phyloP scores from a whole-genome alignment of 2,329 filamentous ascomycete species.

The Colletotrichum salicis region DNA sequence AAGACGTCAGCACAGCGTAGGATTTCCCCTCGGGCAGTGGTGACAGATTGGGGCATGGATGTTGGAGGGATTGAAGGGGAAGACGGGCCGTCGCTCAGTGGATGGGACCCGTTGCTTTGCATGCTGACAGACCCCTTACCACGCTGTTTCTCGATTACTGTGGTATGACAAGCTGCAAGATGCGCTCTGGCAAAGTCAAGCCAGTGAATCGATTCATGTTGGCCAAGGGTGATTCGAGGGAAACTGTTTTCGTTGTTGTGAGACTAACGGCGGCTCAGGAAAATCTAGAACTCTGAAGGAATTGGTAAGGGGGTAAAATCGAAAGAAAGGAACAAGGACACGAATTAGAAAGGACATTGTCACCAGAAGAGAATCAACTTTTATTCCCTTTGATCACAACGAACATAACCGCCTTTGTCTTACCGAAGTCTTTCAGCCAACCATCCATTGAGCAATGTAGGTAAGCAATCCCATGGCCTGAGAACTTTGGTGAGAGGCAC shows the following conservation, averaged over 20 bases:
- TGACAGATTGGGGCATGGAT: constrained; percentile 4
- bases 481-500: neutral
- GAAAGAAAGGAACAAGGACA: neutral
- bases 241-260: neutral
- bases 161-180: neutral
- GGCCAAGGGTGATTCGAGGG: no score
- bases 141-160: neutral
- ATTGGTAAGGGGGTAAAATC: neutral
- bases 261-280: neutral
- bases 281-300: neutral
- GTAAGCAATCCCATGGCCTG: neutral
- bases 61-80: neutral
- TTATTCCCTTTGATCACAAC: neutral
- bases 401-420: neutral
- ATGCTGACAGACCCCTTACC: neutral
- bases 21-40: neutral
- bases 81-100: neutral
- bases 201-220: no score
- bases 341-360: neutral
- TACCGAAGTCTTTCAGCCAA: neutral
- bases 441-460: neutral
- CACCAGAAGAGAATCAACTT: neutral
- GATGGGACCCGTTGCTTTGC: neutral
- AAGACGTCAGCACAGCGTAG: constrained; percentile 16
- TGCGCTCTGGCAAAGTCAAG: neutral